A percentile compares a stretch with the other conserved stretches of the same genome.
Conservation (phyloP, 495 filamentous ascomycete species). For the Friedmanniomyces simplex region DNA sequence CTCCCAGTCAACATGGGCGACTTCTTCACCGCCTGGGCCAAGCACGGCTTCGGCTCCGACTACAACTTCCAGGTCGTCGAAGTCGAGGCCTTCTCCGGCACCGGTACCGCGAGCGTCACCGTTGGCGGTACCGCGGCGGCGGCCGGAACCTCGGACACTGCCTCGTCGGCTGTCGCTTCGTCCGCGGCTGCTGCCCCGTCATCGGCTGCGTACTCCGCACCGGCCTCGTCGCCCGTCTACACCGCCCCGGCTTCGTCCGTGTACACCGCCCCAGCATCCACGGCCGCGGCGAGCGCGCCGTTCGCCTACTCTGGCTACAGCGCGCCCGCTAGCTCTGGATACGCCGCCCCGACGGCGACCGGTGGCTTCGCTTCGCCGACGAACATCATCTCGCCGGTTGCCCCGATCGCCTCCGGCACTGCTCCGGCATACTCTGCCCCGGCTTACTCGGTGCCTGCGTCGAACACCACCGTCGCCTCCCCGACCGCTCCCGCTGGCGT, state of each 20-base stretch:
- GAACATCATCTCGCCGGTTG: neutral
- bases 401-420: neutral
- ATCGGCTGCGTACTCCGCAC: neutral
- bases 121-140: conserved; percentile 5
- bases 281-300: too few species aligned
- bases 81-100: conserved; percentile 9
- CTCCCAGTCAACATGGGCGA: neutral
- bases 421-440: neutral
- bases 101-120: conserved; percentile 7
- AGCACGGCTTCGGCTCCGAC: conserved; percentile 5
- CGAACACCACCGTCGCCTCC: neutral
- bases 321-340: neutral
- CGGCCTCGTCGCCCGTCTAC: neutral
- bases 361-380: neutral
- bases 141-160: neutral
- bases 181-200: neutral
- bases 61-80: conserved; percentile 16
- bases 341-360: neutral
- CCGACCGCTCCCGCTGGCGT: neutral
- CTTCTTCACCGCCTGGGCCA: conserved; percentile 10
- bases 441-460: neutral
- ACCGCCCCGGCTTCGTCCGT: neutral
- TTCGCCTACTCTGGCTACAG: too few species aligned
- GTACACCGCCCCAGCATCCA: neutral
- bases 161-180: neutral